Base-by-base conservation (phyloP, 2,329 filamentous ascomycete species). In the Ophioceras dolichostomum region DNA sequence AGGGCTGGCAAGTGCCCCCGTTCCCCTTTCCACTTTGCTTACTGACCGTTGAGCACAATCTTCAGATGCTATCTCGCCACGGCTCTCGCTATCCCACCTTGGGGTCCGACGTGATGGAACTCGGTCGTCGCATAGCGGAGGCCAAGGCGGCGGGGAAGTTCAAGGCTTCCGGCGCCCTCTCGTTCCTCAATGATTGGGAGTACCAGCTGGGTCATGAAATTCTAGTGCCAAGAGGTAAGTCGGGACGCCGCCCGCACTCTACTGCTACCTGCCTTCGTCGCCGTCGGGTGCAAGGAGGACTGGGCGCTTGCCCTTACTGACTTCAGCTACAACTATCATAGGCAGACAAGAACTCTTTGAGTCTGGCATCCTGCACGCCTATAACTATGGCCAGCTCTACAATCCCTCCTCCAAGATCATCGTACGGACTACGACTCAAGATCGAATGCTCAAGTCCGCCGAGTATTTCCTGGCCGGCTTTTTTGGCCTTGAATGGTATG, bases 401-500 rank as follows among this genome's bases (percentile, higher is more conserved):
- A 79, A 85, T 47, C 74, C 81, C 5, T 69, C 73, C 39, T 78
- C 68, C 56, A 86, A 83, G 58, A 76, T 87, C 41, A 72, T 86
- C 40, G 79, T 76, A 13, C 68, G 82, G 20, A 84, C 80, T 1
- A 85, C 81, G 37, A 83, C 81, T 1, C 79, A 87, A 52, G 76
- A 83, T 50, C 74, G 83, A 18, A 87, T 87, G 82, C 62, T 81
- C 17, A 78, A 86, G 53, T 79, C 71, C 28, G 81, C 81, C 3
- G 81, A 87, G 55, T 81, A 87, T 55, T 87, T 85, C 57, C 60
- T 86, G 51, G 78, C 81, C 5, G 83, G 83, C 0, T 87, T 87
- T 60, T 87, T 87, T 50, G 82, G 82, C 1, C 66, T 85, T 0
- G 71, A 79, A 33, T 87, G 81, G 65, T 67, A 48, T 22, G 57